Conservation (phyloP, 148 eudicot genomes). For the Chenopodium quinoa region DNA sequence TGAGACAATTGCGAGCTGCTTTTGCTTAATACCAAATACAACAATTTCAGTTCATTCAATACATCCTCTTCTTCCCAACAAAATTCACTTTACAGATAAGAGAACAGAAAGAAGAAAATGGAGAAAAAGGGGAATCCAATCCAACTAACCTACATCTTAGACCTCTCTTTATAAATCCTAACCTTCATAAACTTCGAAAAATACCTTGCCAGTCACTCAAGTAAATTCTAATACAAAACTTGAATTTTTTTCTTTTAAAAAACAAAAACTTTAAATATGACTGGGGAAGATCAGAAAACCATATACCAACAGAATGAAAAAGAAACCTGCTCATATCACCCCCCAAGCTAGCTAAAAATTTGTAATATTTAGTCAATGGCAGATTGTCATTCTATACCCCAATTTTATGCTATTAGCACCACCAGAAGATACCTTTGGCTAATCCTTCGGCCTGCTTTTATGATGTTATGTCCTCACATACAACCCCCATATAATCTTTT, state of each 20-base stretch:
- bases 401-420: constrained; percentile 9
- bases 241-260: neutral
- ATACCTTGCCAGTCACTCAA: constrained; percentile 23
- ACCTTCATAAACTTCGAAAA: constrained; percentile 28
- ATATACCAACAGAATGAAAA: constrained; percentile 19
- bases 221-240: constrained; percentile 26
- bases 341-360: constrained; percentile 23
- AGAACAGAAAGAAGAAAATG: constrained; percentile 24
- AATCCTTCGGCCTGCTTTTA: constrained; percentile 32
- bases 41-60: constrained; percentile 34
- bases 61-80: constrained; percentile 39
- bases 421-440: constrained; percentile 23
- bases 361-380: constrained; percentile 23
- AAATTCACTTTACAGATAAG: constrained; percentile 58
- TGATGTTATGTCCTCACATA: constrained; percentile 30
- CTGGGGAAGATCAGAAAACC: constrained; percentile 5
- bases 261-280: constrained; percentile 7
- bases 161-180: constrained; percentile 25
- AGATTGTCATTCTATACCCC: constrained; percentile 26
- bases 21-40: constrained; percentile 36
- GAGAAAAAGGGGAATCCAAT: constrained; percentile 18
- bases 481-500: constrained; percentile 12
- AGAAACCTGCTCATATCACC: constrained; percentile 14
- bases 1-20: constrained; percentile 19
- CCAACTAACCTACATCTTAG: constrained; percentile 29